Conservation (phyloP, 148 eudicot species). For the Dianthus caryophyllus region DNA sequence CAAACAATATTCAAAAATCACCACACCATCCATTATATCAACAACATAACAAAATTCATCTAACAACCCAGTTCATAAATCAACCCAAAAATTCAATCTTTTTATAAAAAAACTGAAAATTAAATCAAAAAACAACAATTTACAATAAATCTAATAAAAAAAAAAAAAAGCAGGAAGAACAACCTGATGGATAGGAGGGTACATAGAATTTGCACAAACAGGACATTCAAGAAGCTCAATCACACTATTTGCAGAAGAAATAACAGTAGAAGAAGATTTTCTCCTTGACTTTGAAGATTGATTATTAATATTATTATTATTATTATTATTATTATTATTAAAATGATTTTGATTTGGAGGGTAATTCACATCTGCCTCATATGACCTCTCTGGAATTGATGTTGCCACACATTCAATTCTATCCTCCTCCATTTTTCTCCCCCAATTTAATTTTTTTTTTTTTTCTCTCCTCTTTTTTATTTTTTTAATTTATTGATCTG, state of each 20-base stretch:
- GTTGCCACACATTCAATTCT: conserved; percentile 34
- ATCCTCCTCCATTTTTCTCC: conserved; percentile 30
- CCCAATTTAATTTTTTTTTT: too few species aligned
- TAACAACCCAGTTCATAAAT: conserved; percentile 1
- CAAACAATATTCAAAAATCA: neutral
- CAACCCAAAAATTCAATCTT: neutral
- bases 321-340: conserved; percentile 18
- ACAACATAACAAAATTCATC: neutral
- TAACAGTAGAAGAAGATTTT: conserved; percentile 9
- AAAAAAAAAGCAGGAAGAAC: neutral
- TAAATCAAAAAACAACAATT: neutral
- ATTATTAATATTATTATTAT: conserved; percentile 17
- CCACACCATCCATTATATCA: neutral
- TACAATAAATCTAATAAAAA: neutral
- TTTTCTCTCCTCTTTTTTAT: too few species aligned
- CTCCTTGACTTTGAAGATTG: conserved; percentile 24
- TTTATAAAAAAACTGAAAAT: neutral
- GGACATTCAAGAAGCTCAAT: conserved; percentile 48
- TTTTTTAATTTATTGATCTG: neutral
- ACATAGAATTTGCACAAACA: conserved; percentile 47
- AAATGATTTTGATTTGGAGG: conserved; percentile 31
- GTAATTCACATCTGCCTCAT: conserved; percentile 32
- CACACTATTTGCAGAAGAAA: conserved; percentile 33
- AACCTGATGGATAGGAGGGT: conserved; percentile 40
- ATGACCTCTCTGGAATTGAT: conserved; percentile 28